Conservation (phyloP, 345 rosid species). For the Garcia nutans region DNA sequence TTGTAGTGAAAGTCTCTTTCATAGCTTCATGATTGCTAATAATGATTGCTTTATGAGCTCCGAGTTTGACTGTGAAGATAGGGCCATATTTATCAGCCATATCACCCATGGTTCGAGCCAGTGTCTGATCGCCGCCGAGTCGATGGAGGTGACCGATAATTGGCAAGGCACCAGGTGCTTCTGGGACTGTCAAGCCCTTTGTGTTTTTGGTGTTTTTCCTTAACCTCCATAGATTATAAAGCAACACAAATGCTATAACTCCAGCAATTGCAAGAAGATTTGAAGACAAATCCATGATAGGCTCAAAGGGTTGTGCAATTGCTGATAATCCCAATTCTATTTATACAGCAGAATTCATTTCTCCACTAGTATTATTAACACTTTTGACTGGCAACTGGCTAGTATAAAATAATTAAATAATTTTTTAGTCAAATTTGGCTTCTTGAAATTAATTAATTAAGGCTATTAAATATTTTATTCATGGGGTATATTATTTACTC, state of each 20-base stretch:
- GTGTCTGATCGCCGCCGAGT: neutral
- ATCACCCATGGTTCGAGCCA: neutral
- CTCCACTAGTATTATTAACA: too few species aligned
- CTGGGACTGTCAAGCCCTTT: neutral
- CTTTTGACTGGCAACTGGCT: too few species aligned
- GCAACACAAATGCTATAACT: neutral
- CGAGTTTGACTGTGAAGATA: conserved; percentile 2
- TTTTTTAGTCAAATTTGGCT: too few species aligned
- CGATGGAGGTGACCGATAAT: conserved; percentile 9
- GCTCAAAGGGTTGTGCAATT: neutral
- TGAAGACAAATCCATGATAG: neutral
- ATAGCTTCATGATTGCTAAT: neutral
- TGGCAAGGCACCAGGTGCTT: conserved; percentile 6
- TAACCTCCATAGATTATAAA: neutral
- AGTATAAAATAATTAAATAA: too few species aligned
- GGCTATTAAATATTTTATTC: too few species aligned
- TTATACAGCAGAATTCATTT: too few species aligned
- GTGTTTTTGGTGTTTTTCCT: neutral
- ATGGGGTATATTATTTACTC: too few species aligned
- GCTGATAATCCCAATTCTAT: too few species aligned
- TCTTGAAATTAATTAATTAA: too few species aligned
- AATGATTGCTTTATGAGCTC: neutral
- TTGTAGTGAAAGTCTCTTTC: conserved; percentile 23
- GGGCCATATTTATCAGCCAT: conserved; percentile 10
- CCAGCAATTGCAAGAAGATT: neutral